Evolutionary conservation across 306 rosid genomes (phyloP).

Genomic region (Rubus parviflorus): DNA sequence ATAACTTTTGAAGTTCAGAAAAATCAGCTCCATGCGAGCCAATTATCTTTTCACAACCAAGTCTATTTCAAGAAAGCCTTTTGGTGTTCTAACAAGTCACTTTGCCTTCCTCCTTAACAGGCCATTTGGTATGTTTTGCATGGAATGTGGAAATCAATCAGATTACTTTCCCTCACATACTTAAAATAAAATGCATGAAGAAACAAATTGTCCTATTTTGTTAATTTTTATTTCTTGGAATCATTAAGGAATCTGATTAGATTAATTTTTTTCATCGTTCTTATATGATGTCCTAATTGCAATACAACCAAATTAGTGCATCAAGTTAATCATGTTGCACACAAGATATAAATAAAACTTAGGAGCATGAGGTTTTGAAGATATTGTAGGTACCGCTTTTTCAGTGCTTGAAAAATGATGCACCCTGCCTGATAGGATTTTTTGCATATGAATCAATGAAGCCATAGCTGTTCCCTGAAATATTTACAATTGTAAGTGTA

Average conservation of each 20-base stretch:
- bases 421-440: conserved; percentile 78
- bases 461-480: conserved; percentile 98
- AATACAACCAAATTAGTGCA: conserved; percentile 1
- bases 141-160: not conserved
- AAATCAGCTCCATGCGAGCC: not conserved
- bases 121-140: not conserved
- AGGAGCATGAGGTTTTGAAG: not conserved
- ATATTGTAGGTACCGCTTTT: conserved; percentile 61
- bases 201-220: not conserved
- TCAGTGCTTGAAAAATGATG: conserved; percentile 87
- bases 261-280: not conserved
- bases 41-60: not conserved
- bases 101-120: not conserved
- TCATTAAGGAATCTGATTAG: not conserved
- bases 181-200: not conserved
- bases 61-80: not conserved
- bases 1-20: conserved; percentile 11
- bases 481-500: conserved; percentile 27
- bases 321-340: conserved; percentile 1
- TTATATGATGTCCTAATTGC: not conserved
- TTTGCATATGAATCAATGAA: conserved; percentile 91
- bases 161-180: not conserved
- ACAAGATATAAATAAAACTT: conserved; percentile 12
- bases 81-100: not conserved
- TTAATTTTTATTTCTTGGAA: not conserved